Evolutionary conservation across 306 rosid genomes (phyloP).

Genomic region (Sophora flavescens): DNA sequence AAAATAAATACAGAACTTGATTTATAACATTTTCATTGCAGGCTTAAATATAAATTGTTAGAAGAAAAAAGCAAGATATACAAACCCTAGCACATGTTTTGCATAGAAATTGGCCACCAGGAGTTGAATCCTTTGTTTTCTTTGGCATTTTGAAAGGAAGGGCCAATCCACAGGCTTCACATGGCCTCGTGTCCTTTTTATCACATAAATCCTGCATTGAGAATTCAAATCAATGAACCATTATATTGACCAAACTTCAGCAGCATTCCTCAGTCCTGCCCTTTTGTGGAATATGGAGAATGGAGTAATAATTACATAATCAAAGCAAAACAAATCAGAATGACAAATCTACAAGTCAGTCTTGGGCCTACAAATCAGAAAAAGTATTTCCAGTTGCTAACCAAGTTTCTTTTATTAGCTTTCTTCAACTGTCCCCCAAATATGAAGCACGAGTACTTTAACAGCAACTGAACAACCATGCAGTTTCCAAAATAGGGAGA

Average conservation of each 20-base stretch:
- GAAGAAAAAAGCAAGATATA: conserved; percentile 49
- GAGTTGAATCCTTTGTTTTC: conserved; percentile 62
- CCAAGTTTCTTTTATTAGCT: conserved; percentile 33
- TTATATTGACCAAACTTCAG: conserved; percentile 28
- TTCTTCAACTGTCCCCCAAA: conserved; percentile 21
- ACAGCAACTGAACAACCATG: conserved; percentile 23
- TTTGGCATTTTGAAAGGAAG: conserved; percentile 70
- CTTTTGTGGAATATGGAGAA: conserved; percentile 7
- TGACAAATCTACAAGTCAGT: conserved; percentile 23
- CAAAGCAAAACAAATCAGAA: conserved; percentile 27
- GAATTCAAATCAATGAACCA: conserved; percentile 44
- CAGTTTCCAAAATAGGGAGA: conserved; percentile 24
- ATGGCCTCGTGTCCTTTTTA: conserved; percentile 65
- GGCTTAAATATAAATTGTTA: conserved; percentile 28
- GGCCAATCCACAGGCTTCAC: conserved; percentile 81
- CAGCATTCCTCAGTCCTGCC: conserved; percentile 20
- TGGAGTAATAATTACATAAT: conserved; percentile 10
- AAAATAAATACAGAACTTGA: conserved; percentile 37
- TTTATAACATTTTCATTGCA: conserved; percentile 34
- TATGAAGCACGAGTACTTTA: conserved; percentile 38
- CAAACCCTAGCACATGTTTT: conserved; percentile 90
- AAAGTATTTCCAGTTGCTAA: conserved; percentile 39
- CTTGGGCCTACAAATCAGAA: conserved; percentile 8
- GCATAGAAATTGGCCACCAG: conserved; percentile 73
- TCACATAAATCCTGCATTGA: conserved; percentile 64